Evolutionary conservation across 2,329 filamentous ascomycete species (phyloP).

Genomic region (Colletotrichum sp.): DNA sequence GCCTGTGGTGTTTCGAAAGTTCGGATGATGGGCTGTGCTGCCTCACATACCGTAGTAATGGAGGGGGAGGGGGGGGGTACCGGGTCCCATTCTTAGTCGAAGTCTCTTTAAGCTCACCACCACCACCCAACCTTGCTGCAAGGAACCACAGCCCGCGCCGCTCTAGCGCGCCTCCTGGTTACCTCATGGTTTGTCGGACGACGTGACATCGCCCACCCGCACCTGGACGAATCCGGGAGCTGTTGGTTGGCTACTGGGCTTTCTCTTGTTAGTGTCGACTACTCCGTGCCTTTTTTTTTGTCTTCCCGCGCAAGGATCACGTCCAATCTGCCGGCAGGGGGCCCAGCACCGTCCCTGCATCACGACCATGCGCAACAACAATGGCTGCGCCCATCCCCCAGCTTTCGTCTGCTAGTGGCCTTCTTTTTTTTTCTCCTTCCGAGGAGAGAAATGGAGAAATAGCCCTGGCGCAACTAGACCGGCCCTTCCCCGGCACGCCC

Average conservation of each 20-base stretch:
- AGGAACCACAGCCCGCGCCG: not conserved
- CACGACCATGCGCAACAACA: not conserved
- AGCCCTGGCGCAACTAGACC: not conserved
- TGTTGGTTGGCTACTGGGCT: not conserved
- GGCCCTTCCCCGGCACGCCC: not conserved
- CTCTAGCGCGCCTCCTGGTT: not conserved
- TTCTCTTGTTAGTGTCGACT: not conserved
- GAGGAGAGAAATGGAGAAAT: not conserved
- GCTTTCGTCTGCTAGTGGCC: not conserved
- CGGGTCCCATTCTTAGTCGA: constrained; percentile 4
- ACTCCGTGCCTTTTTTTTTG: not conserved
- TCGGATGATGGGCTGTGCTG: constrained; percentile 20
- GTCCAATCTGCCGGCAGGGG: not conserved
- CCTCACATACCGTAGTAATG: constrained; percentile 1
- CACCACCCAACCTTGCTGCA: not conserved
- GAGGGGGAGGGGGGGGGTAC: not conserved
- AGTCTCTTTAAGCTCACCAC: constrained; percentile 20
- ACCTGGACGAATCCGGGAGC: not conserved
- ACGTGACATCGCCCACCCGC: constrained; percentile 2
- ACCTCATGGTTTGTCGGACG: not conserved
- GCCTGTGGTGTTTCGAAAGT: constrained; percentile 13
- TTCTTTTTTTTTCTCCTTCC: not conserved
- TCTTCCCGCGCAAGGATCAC: not conserved
- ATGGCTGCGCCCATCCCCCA: not conserved
- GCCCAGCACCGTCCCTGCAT: constrained; percentile 5